phyloP scores from a whole-genome alignment of 2,329 filamentous ascomycete species.

The Diaporthe sp. region DNA sequence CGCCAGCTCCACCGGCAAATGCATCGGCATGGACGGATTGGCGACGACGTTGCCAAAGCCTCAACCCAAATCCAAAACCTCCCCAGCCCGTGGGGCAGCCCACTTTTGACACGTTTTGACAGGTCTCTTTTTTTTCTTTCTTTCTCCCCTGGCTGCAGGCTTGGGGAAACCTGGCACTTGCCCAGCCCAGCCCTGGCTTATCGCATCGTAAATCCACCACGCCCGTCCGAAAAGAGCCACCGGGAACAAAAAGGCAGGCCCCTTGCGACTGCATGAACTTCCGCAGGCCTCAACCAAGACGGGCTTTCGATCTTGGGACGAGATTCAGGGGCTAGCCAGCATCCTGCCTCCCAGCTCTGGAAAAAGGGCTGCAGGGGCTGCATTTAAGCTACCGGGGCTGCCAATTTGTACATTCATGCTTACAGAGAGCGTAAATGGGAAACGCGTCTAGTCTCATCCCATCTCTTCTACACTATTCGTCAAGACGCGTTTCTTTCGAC shows the following conservation, averaged over 20 bases:
- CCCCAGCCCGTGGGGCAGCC: constrained; percentile 25
- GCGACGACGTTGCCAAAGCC: background rate
- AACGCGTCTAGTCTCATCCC: constrained; percentile 28
- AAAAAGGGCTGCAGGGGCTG: constrained; percentile 3
- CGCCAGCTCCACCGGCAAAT: constrained; percentile 8
- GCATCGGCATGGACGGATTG: background rate
- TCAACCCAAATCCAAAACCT: constrained; percentile 4
- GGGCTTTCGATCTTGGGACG: background rate
- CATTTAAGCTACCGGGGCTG: constrained; percentile 30
- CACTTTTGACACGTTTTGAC: constrained; percentile 28
- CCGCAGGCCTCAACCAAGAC: constrained; percentile 23
- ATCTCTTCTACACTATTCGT: constrained; percentile 23
- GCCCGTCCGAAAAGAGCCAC: constrained; percentile 13
- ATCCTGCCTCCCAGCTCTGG: background rate
- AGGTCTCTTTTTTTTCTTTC: constrained; percentile 2
- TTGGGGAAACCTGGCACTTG: constrained; percentile 21
- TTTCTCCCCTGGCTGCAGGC: background rate
- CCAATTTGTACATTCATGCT: constrained; percentile 23
- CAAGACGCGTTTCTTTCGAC: constrained; percentile 19
- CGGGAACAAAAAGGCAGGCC: constrained; percentile 1
- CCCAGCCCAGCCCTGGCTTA: constrained; percentile 2
- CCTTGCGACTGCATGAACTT: constrained; percentile 28
- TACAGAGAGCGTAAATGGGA: background rate
- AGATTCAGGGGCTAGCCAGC: constrained; percentile 22
- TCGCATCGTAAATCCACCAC: constrained; percentile 12